Conservation (phyloP, 352 stramenopile genomes). For the Phytophthora rubi region DNA sequence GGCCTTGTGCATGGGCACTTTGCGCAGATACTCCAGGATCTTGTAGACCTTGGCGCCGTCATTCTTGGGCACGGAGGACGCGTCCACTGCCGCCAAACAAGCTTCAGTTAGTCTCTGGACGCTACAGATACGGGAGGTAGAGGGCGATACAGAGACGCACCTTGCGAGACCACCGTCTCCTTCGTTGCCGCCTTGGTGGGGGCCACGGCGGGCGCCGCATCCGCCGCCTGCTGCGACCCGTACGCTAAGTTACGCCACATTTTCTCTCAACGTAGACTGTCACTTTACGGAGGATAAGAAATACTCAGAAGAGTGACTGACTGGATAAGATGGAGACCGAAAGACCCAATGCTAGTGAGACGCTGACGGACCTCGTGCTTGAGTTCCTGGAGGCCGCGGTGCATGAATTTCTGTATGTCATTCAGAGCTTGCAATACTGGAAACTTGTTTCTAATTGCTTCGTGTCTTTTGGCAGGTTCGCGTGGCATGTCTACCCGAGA, state of each 20-base stretch:
- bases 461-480: conserved; percentile 42
- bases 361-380: conserved; percentile 64
- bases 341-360: conserved; percentile 27
- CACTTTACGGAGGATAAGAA: not conserved
- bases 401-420: conserved; percentile 81
- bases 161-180: conserved; percentile 69
- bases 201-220: conserved; percentile 65
- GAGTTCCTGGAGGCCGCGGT: conserved; percentile 79
- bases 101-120: not conserved
- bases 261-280: not conserved
- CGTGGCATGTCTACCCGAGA: conserved; percentile 61
- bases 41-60: conserved; percentile 89
- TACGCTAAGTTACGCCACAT: conserved; percentile 86
- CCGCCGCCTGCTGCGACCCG: conserved; percentile 75
- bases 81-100: conserved; percentile 56
- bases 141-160: conserved; percentile 23
- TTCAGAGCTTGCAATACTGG: not conserved
- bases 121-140: not conserved
- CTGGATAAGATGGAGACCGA: conserved; percentile 31
- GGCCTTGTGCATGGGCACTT: conserved; percentile 80
- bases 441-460: not conserved
- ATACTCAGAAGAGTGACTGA: not conserved
- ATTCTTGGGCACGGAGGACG: conserved; percentile 84
- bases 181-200: conserved; percentile 60
- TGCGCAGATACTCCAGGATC: conserved; percentile 87